These are phyloP conservation scores for Chytriomyces confervae DNA, from an alignment of 192 early-diverging fungal species.

Conservation along the genomic window DNA sequence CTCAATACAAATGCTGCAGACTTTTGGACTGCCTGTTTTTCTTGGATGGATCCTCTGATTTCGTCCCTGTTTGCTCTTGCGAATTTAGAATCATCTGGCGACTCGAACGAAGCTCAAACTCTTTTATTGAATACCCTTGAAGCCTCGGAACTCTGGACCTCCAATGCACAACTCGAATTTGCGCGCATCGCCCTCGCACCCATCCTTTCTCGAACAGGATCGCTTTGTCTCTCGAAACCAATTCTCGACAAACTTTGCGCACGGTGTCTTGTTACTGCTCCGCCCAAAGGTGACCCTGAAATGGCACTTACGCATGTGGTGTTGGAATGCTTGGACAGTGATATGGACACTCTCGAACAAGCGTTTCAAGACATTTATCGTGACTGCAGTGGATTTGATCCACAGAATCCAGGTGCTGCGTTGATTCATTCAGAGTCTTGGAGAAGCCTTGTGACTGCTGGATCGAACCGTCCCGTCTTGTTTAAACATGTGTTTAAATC, in stretches of 20 bases:
- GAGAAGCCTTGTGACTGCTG: background rate
- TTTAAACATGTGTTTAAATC: constrained; percentile 17
- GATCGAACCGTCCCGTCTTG: background rate
- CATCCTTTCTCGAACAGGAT: background rate
- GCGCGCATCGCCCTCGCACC: constrained; percentile 2
- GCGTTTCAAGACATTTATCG: constrained; percentile 32
- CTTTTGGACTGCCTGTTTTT: constrained; percentile 10
- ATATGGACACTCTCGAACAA: constrained; percentile 26
- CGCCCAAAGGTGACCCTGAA: background rate
- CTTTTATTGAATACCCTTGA: background rate
- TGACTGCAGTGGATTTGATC: constrained; percentile 16
- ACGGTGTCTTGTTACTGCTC: background rate
- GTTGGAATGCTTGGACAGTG: constrained; percentile 12
- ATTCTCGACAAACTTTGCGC: constrained; percentile 6
- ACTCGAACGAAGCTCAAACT: background rate
- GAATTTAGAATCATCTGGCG: background rate
- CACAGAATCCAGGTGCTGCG: background rate
- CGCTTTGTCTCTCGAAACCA: background rate
- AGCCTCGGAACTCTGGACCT: background rate
- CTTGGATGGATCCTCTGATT: constrained; percentile 12
- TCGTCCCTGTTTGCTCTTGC: constrained; percentile 3
- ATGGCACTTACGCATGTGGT: constrained; percentile 8
- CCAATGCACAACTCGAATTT: constrained; percentile 12
- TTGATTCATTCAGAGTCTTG: constrained; percentile 13
- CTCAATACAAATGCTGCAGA: background rate